Evolutionary conservation across 768 basidiomycete species (phyloP).

Genomic region (Suillus alpinus): DNA sequence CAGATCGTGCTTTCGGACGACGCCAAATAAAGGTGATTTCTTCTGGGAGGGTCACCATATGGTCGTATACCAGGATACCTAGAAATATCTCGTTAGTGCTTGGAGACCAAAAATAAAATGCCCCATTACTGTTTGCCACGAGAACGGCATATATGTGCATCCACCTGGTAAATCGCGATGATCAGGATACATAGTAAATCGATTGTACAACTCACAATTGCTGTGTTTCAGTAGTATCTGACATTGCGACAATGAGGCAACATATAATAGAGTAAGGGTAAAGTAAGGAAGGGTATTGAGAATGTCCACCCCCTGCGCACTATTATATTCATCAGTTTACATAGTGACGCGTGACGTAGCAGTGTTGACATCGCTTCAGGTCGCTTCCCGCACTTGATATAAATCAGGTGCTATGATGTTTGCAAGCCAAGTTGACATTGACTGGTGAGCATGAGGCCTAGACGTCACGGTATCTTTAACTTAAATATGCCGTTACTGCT

Average conservation of each 20-base stretch:
- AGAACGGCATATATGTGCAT: constrained; percentile 3
- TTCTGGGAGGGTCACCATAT: constrained; percentile 24
- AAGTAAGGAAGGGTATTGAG: neutral
- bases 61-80: constrained; percentile 32
- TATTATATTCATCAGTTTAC: neutral
- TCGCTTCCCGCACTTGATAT: neutral
- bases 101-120: neutral
- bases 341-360: neutral
- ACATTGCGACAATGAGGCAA: neutral
- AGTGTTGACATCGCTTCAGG: neutral
- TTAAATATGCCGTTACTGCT: neutral
- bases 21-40: constrained; percentile 48
- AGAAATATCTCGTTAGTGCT: neutral
- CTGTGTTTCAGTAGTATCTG: neutral
- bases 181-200: neutral
- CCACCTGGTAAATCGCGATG: neutral
- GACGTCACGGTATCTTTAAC: too few species aligned
- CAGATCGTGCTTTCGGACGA: constrained; percentile 35
- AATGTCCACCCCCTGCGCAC: neutral
- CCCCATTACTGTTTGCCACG: constrained; percentile 5
- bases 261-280: neutral
- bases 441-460: too few species aligned
- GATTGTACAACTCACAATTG: neutral
- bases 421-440: neutral
- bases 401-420: neutral